These are phyloP conservation scores for Setaria viridis DNA, from an alignment of 202 grass and related monocot species.

Conservation along the genomic window DNA sequence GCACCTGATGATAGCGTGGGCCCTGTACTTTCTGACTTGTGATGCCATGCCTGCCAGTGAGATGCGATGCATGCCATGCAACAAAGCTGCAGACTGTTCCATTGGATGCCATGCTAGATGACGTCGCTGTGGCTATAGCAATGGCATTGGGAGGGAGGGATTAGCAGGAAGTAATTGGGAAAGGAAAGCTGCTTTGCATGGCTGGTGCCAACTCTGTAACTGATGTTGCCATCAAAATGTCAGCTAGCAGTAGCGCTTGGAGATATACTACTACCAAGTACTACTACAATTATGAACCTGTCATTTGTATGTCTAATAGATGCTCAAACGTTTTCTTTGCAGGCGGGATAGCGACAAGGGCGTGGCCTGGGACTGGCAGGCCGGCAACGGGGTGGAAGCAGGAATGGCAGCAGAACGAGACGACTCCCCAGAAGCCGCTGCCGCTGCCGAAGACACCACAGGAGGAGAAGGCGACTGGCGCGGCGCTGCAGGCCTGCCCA, in stretches of 20 bases:
- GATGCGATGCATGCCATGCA: neutral
- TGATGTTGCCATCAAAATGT: neutral
- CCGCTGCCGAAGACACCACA: neutral
- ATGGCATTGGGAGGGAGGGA: neutral
- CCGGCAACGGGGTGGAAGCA: slow-evolving; percentile 5
- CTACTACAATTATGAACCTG: neutral
- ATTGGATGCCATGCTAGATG: neutral
- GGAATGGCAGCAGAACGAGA: neutral
- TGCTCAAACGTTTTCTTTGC: neutral
- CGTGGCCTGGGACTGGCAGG: neutral
- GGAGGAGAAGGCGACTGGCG: neutral
- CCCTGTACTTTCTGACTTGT: slow-evolving; percentile 1
- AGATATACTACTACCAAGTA: neutral
- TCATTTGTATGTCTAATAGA: neutral
- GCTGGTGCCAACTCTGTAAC: neutral
- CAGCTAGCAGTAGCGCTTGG: neutral
- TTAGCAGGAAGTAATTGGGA: neutral
- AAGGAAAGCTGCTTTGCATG: neutral
- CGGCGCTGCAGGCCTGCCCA: neutral
- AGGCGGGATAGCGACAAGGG: slow-evolving; percentile 5
- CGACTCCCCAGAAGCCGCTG: neutral
- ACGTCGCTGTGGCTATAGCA: neutral
- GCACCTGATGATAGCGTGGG: slow-evolving; percentile 9
- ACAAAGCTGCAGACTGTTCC: neutral
- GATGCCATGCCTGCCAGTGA: neutral